A percentile compares a stretch with the other conserved stretches of the same genome.
Evolutionary conservation across 2,329 filamentous ascomycete species (phyloP).

Genomic region (Aspergillus candidus): DNA sequence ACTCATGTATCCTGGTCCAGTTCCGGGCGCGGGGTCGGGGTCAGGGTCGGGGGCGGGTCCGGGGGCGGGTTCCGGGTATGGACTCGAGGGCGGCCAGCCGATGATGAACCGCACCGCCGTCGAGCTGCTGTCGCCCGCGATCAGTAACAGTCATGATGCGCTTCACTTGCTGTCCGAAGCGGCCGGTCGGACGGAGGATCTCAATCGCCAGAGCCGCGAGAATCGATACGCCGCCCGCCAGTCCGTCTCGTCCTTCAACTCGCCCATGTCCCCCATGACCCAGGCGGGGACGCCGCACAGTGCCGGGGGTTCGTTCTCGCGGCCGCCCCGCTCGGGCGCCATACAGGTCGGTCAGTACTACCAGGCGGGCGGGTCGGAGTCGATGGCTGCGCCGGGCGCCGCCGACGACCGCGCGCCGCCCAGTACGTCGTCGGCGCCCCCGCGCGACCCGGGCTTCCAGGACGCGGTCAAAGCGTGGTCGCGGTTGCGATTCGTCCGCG

Average conservation of each 20-base stretch:
- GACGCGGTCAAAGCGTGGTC: constrained; percentile 83
- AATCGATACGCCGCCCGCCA: constrained; percentile 39
- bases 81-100: constrained; percentile 49
- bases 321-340: constrained; percentile 36
- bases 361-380: constrained; percentile 20
- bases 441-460: constrained; percentile 37
- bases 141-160: constrained; percentile 89
- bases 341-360: constrained; percentile 51
- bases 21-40: no score
- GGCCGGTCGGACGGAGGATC: constrained; percentile 49
- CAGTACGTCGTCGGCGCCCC: constrained; percentile 21
- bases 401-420: constrained; percentile 21
- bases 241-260: constrained; percentile 36
- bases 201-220: constrained; percentile 44
- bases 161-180: constrained; percentile 88
- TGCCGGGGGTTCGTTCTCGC: constrained; percentile 29
- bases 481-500: constrained; percentile 87
- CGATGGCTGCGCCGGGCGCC: constrained; percentile 22
- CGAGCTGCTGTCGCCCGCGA: constrained; percentile 56
- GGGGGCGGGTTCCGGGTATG: constrained; percentile 9
- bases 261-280: constrained; percentile 32
- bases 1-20: constrained; percentile 14
- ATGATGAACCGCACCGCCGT: constrained; percentile 56
- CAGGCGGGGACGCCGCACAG: constrained; percentile 32
- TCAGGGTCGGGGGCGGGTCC: no score